phyloP scores from a whole-genome alignment of 768 basidiomycete species.

The Lactarius tabidus region DNA sequence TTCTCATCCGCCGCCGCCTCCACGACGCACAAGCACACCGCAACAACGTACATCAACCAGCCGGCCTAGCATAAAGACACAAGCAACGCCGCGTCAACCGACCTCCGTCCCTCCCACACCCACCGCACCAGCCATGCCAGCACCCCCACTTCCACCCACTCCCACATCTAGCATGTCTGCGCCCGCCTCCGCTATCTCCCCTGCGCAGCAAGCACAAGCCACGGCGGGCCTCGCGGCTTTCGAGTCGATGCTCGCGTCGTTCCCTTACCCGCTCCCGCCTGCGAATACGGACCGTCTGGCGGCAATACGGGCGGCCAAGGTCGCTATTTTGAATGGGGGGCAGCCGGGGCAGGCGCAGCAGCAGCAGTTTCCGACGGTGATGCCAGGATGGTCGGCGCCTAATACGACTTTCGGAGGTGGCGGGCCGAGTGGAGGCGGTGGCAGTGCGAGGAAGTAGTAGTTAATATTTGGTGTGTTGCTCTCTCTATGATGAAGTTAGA shows the following conservation, averaged over 20 bases:
- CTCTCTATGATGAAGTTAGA: not conserved
- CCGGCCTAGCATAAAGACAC: not conserved
- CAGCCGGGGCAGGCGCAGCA: not conserved
- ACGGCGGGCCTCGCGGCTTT: not conserved
- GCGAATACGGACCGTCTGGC: not conserved
- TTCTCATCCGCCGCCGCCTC: not conserved
- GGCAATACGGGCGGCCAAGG: constrained; percentile 12
- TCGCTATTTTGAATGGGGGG: constrained; percentile 3
- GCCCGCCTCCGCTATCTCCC: not conserved
- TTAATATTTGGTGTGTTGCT: not conserved
- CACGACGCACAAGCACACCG: not conserved
- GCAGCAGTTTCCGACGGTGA: too few species aligned
- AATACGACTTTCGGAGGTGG: not conserved
- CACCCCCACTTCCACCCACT: too few species aligned
- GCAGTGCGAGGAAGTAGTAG: not conserved
- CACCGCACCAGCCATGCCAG: not conserved
- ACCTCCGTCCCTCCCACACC: not conserved
- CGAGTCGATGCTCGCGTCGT: not conserved
- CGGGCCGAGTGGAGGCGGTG: not conserved
- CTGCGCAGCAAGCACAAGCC: not conserved
- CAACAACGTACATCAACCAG: not conserved
- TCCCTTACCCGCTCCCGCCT: not conserved
- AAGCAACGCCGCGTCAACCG: not conserved
- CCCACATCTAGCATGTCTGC: too few species aligned
- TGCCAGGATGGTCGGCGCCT: not conserved